Percentiles rank a stretch among this genome's conserved stretches.
Conservation (phyloP, 768 basidiomycete species). For the Suillus alpinus region DNA sequence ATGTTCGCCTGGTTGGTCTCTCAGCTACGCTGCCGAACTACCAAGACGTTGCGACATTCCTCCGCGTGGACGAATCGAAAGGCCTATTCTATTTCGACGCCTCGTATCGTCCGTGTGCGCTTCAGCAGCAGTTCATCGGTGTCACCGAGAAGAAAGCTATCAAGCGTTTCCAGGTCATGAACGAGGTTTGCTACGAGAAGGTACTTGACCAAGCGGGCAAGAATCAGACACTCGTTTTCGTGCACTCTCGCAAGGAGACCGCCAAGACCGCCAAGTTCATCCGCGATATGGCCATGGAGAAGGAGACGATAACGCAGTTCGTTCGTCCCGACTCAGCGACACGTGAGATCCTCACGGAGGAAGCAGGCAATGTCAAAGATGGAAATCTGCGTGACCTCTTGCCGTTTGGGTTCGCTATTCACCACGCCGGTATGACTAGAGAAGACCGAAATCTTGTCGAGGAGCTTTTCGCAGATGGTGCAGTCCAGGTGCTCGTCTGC, state of each 20-base stretch:
- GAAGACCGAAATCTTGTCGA: constrained; percentile 92
- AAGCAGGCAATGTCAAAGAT: constrained; percentile 81
- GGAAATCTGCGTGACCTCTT: constrained; percentile 81
- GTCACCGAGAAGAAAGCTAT: constrained; percentile 99
- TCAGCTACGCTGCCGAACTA: constrained; percentile 99
- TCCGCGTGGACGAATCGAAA: constrained; percentile 88
- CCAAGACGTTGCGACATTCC: constrained; percentile 95
- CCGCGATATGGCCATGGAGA: constrained; percentile 92
- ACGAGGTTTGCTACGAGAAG: constrained; percentile 99
- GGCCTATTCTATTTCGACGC: constrained; percentile 98
- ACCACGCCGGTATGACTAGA: constrained; percentile 94
- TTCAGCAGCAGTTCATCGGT: constrained; percentile 96
- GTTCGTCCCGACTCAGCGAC: constrained; percentile 92
- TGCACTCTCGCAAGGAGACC: constrained; percentile 98
- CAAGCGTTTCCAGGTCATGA: constrained; percentile 96
- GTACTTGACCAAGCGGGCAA: constrained; percentile 88
- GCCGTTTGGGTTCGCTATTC: constrained; percentile 96
- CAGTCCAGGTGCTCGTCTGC: constrained; percentile 91
- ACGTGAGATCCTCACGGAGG: constrained; percentile 84
- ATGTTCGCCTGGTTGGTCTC: constrained; percentile 90
- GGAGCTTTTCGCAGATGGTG: constrained; percentile 89
- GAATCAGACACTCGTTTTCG: constrained; percentile 94
- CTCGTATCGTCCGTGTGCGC: constrained; percentile 87
- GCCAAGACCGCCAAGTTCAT: constrained; percentile 95
- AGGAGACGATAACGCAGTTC: constrained; percentile 94